Conservation (phyloP, 202 grass and related monocot genomes). For the Alloteropsis angusta region DNA sequence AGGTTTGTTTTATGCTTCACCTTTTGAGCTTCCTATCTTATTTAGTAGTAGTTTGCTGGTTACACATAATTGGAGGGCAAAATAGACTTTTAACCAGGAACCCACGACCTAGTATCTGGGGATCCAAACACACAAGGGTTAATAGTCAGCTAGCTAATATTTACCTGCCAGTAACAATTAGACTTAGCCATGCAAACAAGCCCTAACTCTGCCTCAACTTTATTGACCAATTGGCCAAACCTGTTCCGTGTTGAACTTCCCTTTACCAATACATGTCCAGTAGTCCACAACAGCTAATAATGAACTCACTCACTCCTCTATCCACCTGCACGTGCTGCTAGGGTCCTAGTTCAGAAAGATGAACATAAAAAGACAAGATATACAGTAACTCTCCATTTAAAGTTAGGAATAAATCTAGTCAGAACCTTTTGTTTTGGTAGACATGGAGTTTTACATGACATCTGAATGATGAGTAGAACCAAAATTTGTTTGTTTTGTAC, state of each 20-base stretch:
- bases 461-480: background rate
- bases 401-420: background rate
- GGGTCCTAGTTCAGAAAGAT: background rate
- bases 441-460: background rate
- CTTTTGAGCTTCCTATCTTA: background rate
- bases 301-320: background rate
- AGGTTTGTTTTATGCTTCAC: slow-evolving; percentile 42
- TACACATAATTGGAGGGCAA: background rate
- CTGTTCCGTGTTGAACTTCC: background rate
- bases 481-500: background rate
- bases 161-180: too few species aligned
- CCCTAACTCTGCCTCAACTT: background rate
- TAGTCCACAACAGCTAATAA: background rate
- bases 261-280: background rate
- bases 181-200: too few species aligned
- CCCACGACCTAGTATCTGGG: too few species aligned
- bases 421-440: background rate
- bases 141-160: too few species aligned
- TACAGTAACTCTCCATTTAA: background rate
- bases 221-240: background rate
- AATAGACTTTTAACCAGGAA: too few species aligned
- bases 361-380: background rate
- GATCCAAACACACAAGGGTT: too few species aligned
- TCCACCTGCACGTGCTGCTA: background rate
- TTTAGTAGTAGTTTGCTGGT: slow-evolving; percentile 7